Evolutionary conservation across 176 grass and related monocot genomes (phyloP).

Genomic region (Cenchrus americanus): DNA sequence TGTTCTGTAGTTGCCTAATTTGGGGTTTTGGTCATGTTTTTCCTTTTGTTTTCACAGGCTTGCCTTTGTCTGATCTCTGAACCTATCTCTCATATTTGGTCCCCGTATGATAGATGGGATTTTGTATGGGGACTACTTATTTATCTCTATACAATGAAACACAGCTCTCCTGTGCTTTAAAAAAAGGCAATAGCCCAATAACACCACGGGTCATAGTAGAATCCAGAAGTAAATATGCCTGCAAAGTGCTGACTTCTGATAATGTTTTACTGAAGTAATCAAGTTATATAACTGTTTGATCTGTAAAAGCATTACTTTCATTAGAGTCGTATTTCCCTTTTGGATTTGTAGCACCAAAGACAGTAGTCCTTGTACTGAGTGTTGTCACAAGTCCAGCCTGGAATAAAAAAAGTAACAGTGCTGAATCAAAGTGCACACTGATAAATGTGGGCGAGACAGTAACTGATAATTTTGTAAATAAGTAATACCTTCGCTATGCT

Average conservation of each 20-base stretch:
- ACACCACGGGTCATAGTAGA: background rate
- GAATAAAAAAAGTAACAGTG: slow-evolving; percentile 31
- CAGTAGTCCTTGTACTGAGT: slow-evolving; percentile 83
- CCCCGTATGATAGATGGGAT: no score
- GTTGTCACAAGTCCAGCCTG: slow-evolving; percentile 97
- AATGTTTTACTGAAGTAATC: background rate
- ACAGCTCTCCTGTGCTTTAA: no score
- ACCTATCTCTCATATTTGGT: no score
- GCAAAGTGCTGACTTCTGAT: background rate
- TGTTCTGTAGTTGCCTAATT: no score
- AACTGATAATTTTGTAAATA: slow-evolving; percentile 14
- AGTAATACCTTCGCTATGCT: slow-evolving; percentile 85
- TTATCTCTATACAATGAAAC: no score
- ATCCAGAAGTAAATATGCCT: slow-evolving; percentile 24
- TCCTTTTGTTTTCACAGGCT: no score
- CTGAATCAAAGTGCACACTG: slow-evolving; percentile 22
- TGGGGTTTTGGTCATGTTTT: no score
- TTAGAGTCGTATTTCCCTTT: slow-evolving; percentile 88
- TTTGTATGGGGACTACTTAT: no score
- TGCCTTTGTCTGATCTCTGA: no score
- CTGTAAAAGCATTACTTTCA: slow-evolving; percentile 70
- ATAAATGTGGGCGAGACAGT: background rate
- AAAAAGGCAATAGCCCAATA: background rate
- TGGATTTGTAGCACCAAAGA: slow-evolving; percentile 94
- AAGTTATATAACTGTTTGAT: slow-evolving; percentile 8